Evolutionary conservation across 169 alveolate genomes (phyloP), one percentile per base, ranked within the genome.

Genomic region (Cryptosporidium tyzzeri): DNA sequence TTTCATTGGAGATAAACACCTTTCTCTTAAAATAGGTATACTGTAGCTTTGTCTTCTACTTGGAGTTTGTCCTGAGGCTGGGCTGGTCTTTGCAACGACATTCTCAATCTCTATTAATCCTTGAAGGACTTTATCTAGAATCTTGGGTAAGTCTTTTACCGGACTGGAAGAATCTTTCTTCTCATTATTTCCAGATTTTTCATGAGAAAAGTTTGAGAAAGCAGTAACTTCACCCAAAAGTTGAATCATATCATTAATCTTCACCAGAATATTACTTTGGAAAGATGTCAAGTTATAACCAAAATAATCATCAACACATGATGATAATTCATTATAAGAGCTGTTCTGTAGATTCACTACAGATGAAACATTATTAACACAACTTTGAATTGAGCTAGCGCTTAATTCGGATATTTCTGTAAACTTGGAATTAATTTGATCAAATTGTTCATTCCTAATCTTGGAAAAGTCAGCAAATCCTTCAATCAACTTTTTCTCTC

Each of bases 1-100:
- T 62, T 59, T 80, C 55, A 35, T 21, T 26, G 89, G 89, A 39
- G 89, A 80, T 44, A 80, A 48, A 31, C 89, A 80, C 35, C 89
- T 80, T 9, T 59, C 73, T 9, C 12, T 44, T 26, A 80, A 26
- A 39, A 33, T 41, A 16, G 89, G 89, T 3, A 80, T n/a, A 39
- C 14, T 33, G 70, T 44, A 62, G 26, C 31, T 67, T 29, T 62
- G 65, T 26, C 68, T 80, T 18, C 75, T 80, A 18, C 75, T 80
- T 14, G 89, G 89, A 3, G 89, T 80, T 33, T 41, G 41, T 3
- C 75, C 75, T 6, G 80, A 23, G 3, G 50, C 18, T 41, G 21
- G 37, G 14, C n/a, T 37, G 7, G 39, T 44, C 53, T 59, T 37
- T 7, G 58, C 9, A 3, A 80, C 48, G 9, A 67, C 55, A n/a